Evolutionary conservation across 78 protist species (phyloP).

Genomic region (Polysphondylium violaceum): DNA sequence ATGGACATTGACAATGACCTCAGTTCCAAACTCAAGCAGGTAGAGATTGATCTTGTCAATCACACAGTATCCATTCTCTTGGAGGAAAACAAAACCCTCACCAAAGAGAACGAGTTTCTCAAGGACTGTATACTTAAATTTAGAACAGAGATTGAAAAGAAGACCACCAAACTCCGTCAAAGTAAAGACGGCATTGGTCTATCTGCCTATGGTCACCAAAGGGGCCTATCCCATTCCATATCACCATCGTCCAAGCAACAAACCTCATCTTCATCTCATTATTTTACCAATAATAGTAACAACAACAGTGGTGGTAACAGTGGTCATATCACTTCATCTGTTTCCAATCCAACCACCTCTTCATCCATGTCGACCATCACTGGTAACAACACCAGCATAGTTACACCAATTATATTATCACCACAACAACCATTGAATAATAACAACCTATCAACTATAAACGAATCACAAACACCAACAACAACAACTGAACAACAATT

Average conservation of each 20-base stretch:
- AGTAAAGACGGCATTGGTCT: not conserved
- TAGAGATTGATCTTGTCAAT: slow-evolving; percentile 8
- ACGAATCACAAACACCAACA: too few relatives aligned
- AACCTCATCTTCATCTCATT: too few relatives aligned
- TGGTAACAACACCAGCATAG: not conserved
- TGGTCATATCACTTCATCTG: not conserved
- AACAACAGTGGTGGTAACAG: too few relatives aligned
- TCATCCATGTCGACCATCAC: not conserved
- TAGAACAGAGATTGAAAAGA: slow-evolving; percentile 35
- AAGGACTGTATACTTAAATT: slow-evolving; percentile 35
- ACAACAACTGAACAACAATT: not conserved
- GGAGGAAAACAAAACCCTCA: slow-evolving; percentile 8
- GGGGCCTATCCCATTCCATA: not conserved
- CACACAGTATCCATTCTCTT: slow-evolving; percentile 4
- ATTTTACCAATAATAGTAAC: too few relatives aligned
- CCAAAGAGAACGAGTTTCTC: slow-evolving; percentile 30
- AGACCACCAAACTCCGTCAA: slow-evolving; percentile 4
- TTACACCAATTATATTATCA: not conserved
- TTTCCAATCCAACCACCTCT: not conserved
- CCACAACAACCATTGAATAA: not conserved
- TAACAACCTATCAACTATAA: not conserved
- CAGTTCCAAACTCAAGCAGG: slow-evolving; percentile 3
- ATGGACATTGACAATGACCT: slow-evolving; percentile 5
- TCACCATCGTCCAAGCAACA: not conserved
- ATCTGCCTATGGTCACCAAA: not conserved